A percentile compares a stretch with the other conserved stretches of the same genome.
phyloP scores from a whole-genome alignment of 1,139 yeast species.

The Debaryomyces fabryi region DNA sequence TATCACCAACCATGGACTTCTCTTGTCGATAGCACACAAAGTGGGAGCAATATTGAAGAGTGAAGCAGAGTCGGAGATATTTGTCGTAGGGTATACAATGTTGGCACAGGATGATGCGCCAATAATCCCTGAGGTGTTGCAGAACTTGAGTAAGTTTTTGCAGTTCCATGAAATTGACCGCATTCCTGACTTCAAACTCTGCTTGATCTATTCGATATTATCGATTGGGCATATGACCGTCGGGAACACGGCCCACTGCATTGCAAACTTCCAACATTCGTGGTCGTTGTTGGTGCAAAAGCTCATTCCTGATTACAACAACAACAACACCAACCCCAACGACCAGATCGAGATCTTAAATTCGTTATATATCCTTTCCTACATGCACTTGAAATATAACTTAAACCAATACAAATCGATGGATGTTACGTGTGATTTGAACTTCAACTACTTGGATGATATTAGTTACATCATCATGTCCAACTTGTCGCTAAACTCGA shows the following conservation, averaged over 20 bases:
- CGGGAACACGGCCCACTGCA: slow-evolving; percentile 25
- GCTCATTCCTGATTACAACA: slow-evolving; percentile 46
- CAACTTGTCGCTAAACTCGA: slow-evolving; percentile 22
- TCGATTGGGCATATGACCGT: slow-evolving; percentile 28
- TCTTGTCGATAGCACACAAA: slow-evolving; percentile 5
- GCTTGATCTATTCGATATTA: slow-evolving; percentile 30
- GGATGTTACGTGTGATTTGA: slow-evolving; percentile 35
- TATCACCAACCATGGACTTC: slow-evolving; percentile 6
- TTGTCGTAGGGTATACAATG: slow-evolving; percentile 37
- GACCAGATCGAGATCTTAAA: slow-evolving; percentile 46
- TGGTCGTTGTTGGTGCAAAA: slow-evolving; percentile 50
- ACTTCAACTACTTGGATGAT: slow-evolving; percentile 50
- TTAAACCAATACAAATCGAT: slow-evolving; percentile 18
- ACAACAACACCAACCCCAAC: slow-evolving; percentile 31
- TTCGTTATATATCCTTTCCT: slow-evolving; percentile 36
- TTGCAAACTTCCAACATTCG: slow-evolving; percentile 39
- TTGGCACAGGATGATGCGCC: slow-evolving; percentile 12
- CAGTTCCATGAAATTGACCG: slow-evolving; percentile 17
- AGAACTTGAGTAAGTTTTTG: slow-evolving; percentile 6
- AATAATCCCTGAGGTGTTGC: slow-evolving; percentile 2
- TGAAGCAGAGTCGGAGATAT: slow-evolving; percentile 12
- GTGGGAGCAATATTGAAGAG: slow-evolving; percentile 1
- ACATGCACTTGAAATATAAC: slow-evolving; percentile 33
- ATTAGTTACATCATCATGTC: slow-evolving; percentile 39
- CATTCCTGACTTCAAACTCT: slow-evolving; percentile 27